These are phyloP conservation scores for Chlorophyllum brunneum DNA, from an alignment of 768 basidiomycete species.

Conservation along the genomic window DNA sequence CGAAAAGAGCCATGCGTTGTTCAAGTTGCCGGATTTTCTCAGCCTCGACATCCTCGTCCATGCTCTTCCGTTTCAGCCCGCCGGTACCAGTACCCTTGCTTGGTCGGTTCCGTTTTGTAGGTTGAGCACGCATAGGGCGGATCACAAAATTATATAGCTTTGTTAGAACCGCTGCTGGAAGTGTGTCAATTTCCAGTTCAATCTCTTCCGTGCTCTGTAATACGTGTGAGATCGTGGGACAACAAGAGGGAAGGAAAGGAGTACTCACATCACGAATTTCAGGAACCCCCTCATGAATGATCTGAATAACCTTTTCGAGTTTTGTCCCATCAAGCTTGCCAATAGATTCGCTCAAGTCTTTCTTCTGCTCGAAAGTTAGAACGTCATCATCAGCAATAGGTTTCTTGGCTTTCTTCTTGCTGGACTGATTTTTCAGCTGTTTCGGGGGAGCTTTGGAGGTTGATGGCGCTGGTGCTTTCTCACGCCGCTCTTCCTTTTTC, in stretches of 20 bases:
- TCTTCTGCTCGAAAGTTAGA: slow-evolving; percentile 95
- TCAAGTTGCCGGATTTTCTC: slow-evolving; percentile 93
- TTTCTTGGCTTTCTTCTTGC: slow-evolving; percentile 68
- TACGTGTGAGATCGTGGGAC: slow-evolving; percentile 13
- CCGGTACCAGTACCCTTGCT: slow-evolving; percentile 86
- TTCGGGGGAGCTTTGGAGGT: slow-evolving; percentile 59
- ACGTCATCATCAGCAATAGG: slow-evolving; percentile 72
- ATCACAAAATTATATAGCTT: slow-evolving; percentile 96
- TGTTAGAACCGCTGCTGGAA: slow-evolving; percentile 83
- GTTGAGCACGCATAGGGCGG: slow-evolving; percentile 60
- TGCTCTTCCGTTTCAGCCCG: slow-evolving; percentile 88
- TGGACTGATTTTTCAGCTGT: slow-evolving; percentile 36
- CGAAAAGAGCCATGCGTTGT: slow-evolving; percentile 82
- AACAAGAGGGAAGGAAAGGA: neutral
- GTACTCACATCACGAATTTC: slow-evolving; percentile 85
- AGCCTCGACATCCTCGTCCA: slow-evolving; percentile 95
- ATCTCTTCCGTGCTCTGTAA: slow-evolving; percentile 92
- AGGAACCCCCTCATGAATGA: slow-evolving; percentile 92
- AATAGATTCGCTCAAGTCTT: slow-evolving; percentile 95
- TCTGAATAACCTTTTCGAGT: slow-evolving; percentile 87
- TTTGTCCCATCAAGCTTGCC: slow-evolving; percentile 76
- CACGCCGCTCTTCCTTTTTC: slow-evolving; percentile 65
- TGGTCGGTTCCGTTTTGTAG: slow-evolving; percentile 57
- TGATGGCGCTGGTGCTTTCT: slow-evolving; percentile 54
- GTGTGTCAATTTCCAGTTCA: slow-evolving; percentile 93